Evolutionary conservation across 73 alveolate genomes (phyloP).

Genomic region (Uronychia binucleata): DNA sequence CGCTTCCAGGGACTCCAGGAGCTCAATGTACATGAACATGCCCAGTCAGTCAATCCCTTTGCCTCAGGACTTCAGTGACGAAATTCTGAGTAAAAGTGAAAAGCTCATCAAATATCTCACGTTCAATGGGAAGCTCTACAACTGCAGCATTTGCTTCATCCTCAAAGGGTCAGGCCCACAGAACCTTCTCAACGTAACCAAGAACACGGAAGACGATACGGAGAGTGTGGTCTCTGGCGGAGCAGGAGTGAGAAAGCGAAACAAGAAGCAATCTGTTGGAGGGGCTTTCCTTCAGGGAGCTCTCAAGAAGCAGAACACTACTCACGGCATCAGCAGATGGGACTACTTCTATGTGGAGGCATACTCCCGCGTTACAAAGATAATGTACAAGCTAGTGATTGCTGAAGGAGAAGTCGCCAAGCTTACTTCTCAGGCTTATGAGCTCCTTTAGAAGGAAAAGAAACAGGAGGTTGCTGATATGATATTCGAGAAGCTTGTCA

Average conservation of each 20-base stretch:
- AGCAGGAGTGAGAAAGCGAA: not conserved
- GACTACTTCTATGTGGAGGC: constrained; percentile 5
- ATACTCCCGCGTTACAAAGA: not conserved
- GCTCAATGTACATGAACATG: not conserved
- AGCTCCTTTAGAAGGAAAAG: not conserved
- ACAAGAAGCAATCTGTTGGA: not conserved
- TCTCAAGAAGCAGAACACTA: not conserved
- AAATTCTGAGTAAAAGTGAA: not conserved
- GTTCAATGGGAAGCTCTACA: not conserved
- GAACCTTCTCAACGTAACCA: not conserved
- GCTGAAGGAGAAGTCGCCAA: not conserved
- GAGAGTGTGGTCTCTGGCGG: not conserved
- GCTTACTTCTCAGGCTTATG: not conserved
- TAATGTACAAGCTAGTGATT: constrained; percentile 1
- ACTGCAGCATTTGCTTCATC: not conserved
- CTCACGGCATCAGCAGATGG: not conserved
- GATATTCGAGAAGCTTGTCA: not conserved
- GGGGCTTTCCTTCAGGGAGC: not conserved
- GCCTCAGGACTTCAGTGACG: not conserved
- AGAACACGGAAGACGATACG: not conserved
- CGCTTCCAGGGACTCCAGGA: not conserved
- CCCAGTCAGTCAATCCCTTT: not conserved
- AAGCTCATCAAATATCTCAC: not conserved
- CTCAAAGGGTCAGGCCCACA: not conserved
- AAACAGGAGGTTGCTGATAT: not conserved